Base-by-base conservation (phyloP, 257 asterid genomes). In the Jacaranda mimosifolia region DNA sequence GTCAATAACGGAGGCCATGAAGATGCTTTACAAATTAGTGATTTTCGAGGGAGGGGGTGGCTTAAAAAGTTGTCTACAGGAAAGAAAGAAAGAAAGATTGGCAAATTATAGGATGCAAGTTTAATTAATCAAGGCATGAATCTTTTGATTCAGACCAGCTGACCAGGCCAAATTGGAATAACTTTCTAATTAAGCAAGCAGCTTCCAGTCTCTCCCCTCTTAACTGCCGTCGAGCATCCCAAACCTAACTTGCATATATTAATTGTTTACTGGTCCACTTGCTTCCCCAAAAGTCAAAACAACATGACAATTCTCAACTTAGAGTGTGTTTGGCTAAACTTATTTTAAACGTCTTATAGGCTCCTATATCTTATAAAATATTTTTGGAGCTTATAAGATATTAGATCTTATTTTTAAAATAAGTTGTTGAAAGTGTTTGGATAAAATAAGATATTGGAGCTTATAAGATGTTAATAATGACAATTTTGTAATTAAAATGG, bases 1-100 rank as follows among this genome's bases (percentile, higher is more conserved):
- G 52, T 68, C 56, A 77, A 70, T 60, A 60, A 35, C 63, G 70
- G 79, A 70, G 84, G 67, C 79, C 63, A 40, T 36, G 14, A 64
- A 62, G 59, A 78, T 77, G 60, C 66, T 78, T 64, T 39, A 40
- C 45, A 19, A 64, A 35, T n/a, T n/a, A 64, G 13, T 40, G 40
- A 14, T 8, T 40, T 18, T 11, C n/a, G 4, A 7, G 53, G 17
- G 14, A n/a, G 35, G 10, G 5, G 12, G 55, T 46, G 6, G 11
- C 13, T 68, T 21, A 3, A 46, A 46, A 68, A 14, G 6, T 12
- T 68, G 51, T 36, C 4, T 11, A 14, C 8, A 52, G 48, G 18
- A 77, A 48, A 63, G 67, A 56, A 77, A 86, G 74, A 66, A 81
- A 65, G 80, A 21, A 8, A 65, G 84, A 78, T 74, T 51, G 88